Percentiles rank a stretch among this genome's conserved stretches.
phyloP scores from a whole-genome alignment of 805 yeast genomes.

The Diddensiella transvaalensis region DNA sequence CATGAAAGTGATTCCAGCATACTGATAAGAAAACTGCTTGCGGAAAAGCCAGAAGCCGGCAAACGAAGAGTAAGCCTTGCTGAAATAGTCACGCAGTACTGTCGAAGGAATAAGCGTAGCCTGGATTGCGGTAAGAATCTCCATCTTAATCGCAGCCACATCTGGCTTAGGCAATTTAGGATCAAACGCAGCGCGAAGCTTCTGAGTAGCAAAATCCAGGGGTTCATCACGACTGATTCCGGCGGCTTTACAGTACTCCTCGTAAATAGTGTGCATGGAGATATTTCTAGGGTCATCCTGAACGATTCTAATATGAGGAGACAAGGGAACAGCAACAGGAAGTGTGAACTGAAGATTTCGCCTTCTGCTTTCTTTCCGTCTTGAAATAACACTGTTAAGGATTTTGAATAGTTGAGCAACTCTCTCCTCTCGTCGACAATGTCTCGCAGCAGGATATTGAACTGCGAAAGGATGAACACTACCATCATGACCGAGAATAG shows the following conservation, averaged over 20 bases:
- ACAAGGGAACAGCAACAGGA: conserved; percentile 89
- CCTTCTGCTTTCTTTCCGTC: conserved; percentile 83
- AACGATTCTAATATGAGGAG: conserved; percentile 89
- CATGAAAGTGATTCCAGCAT: conserved; percentile 88
- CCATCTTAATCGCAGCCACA: conserved; percentile 80
- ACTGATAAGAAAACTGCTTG: conserved; percentile 90
- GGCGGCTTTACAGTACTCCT: conserved; percentile 71
- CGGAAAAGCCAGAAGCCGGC: conserved; percentile 98
- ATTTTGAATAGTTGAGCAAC: conserved; percentile 88
- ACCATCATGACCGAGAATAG: conserved; percentile 92
- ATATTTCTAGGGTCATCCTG: conserved; percentile 75
- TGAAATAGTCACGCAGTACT: conserved; percentile 74
- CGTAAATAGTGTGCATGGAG: conserved; percentile 80
- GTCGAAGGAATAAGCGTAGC: conserved; percentile 80
- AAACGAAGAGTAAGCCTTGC: conserved; percentile 64
- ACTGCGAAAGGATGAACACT: conserved; percentile 88
- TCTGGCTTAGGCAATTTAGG: conserved; percentile 93
- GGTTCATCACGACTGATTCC: conserved; percentile 86
- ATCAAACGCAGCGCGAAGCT: conserved; percentile 88
- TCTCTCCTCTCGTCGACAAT: conserved; percentile 93
- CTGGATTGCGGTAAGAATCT: conserved; percentile 87
- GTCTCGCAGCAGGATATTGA: conserved; percentile 97
- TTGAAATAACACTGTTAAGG: conserved; percentile 73
- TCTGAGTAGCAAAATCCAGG: conserved; percentile 76
- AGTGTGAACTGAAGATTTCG: conserved; percentile 80